Conservation (phyloP, 495 filamentous ascomycete species). For the Neurospora sp. region DNA sequence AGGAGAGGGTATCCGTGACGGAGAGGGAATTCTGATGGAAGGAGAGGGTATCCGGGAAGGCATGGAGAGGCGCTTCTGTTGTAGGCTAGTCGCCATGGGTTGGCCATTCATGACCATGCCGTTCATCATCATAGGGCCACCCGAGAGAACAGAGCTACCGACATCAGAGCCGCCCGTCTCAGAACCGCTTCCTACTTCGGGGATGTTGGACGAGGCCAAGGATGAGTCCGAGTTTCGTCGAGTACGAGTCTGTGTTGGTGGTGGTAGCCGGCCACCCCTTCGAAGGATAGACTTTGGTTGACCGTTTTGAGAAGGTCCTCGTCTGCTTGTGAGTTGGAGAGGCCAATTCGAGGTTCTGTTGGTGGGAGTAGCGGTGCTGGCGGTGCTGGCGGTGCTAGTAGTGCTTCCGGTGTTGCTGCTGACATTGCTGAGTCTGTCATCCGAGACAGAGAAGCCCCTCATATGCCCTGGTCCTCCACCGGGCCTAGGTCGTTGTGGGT, state of each 20-base stretch:
- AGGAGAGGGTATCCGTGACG: not conserved
- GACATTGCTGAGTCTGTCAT: conserved; percentile 8
- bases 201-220: conserved; percentile 23
- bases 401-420: conserved; percentile 1
- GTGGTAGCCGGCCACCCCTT: conserved; percentile 10
- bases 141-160: not conserved
- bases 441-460: conserved; percentile 6
- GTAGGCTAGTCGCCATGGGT: not conserved
- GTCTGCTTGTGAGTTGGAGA: not conserved
- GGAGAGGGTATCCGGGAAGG: not conserved
- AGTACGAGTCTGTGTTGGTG: conserved; percentile 9
- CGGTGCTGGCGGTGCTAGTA: conserved; percentile 8
- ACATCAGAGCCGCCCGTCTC: conserved; percentile 7
- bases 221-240: conserved; percentile 25
- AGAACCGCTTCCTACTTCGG: conserved; percentile 17
- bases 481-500: not conserved
- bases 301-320: not conserved
- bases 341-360: not conserved
- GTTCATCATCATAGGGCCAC: not conserved
- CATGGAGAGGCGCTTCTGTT: not conserved
- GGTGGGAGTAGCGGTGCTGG: conserved; percentile 4
- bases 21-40: not conserved
- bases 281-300: conserved; percentile 16
- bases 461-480: not conserved
- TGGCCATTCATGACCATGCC: not conserved